These are phyloP conservation scores for Myxozyma neotropica DNA, from an alignment of 805 yeast genomes.

Conservation along the genomic window DNA sequence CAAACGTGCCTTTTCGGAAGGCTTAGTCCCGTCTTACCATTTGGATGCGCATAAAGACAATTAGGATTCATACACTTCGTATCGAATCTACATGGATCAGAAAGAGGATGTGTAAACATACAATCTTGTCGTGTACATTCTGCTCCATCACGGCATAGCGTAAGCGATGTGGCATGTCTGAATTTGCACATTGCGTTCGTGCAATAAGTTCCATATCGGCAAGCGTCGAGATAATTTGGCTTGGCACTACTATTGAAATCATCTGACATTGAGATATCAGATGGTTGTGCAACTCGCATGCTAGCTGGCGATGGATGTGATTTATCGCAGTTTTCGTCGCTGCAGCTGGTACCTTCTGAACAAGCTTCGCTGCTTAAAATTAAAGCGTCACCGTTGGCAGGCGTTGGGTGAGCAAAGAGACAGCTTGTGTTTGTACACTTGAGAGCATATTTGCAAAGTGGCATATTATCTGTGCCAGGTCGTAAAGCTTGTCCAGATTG, in stretches of 20 bases:
- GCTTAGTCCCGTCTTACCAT: slow-evolving; percentile 46
- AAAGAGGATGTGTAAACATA: slow-evolving; percentile 77
- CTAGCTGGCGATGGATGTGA: slow-evolving; percentile 82
- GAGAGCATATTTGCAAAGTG: slow-evolving; percentile 74
- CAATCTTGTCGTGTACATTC: slow-evolving; percentile 80
- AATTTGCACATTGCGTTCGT: slow-evolving; percentile 76
- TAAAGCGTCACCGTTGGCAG: slow-evolving; percentile 73
- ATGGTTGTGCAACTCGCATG: not conserved
- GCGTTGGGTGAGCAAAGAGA: slow-evolving; percentile 91
- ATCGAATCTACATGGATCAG: slow-evolving; percentile 80
- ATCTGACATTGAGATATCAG: slow-evolving; percentile 23
- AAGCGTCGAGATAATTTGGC: slow-evolving; percentile 61
- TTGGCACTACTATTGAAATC: slow-evolving; percentile 29
- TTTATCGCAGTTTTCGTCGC: slow-evolving; percentile 59
- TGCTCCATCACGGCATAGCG: slow-evolving; percentile 80
- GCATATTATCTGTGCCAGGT: slow-evolving; percentile 48
- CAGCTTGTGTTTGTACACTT: slow-evolving; percentile 77
- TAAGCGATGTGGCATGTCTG: slow-evolving; percentile 77
- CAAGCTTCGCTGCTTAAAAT: slow-evolving; percentile 77
- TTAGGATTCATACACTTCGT: slow-evolving; percentile 67
- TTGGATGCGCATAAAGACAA: slow-evolving; percentile 81
- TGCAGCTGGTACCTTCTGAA: slow-evolving; percentile 65
- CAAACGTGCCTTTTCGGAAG: slow-evolving; percentile 19
- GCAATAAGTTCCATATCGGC: slow-evolving; percentile 77
- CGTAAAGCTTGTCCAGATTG: not conserved